Conservation (phyloP, 2,329 filamentous ascomycete genomes). For the Pyricularia pennisetigena region DNA sequence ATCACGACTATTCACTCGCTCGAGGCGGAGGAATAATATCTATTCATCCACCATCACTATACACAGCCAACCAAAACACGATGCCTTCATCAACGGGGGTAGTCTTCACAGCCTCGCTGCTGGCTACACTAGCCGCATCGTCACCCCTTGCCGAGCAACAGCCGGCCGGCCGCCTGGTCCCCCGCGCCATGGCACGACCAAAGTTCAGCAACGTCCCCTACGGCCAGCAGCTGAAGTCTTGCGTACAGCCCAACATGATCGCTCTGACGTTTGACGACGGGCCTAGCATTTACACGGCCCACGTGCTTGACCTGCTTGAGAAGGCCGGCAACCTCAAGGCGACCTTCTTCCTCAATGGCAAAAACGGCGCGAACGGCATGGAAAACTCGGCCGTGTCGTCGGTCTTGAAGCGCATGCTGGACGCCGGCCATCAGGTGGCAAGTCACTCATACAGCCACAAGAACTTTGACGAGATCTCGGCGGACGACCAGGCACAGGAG, state of each 20-base stretch:
- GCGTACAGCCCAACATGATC: constrained; percentile 16
- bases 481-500: constrained; percentile 13
- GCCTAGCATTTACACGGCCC: constrained; percentile 21
- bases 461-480: constrained; percentile 4
- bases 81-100: not conserved
- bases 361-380: constrained; percentile 21
- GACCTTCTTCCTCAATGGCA: constrained; percentile 26
- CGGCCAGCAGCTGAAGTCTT: constrained; percentile 22
- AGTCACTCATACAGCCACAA: constrained; percentile 29
- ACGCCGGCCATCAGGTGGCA: constrained; percentile 28
- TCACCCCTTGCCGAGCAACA: not conserved
- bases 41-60: not conserved
- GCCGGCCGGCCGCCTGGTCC: not conserved
- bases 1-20: not conserved
- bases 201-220: constrained; percentile 17
- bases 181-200: constrained; percentile 12
- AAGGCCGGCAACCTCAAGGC: constrained; percentile 20
- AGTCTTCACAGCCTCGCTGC: not conserved
- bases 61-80: not conserved
- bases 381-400: constrained; percentile 21
- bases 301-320: constrained; percentile 22
- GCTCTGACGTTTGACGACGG: constrained; percentile 29
- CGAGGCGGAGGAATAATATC: not conserved
- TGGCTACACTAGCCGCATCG: not conserved
- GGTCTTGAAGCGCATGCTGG: constrained; percentile 28